These are phyloP conservation scores for Castanea crenata DNA, from an alignment of 306 rosid genomes.

Conservation along the genomic window DNA sequence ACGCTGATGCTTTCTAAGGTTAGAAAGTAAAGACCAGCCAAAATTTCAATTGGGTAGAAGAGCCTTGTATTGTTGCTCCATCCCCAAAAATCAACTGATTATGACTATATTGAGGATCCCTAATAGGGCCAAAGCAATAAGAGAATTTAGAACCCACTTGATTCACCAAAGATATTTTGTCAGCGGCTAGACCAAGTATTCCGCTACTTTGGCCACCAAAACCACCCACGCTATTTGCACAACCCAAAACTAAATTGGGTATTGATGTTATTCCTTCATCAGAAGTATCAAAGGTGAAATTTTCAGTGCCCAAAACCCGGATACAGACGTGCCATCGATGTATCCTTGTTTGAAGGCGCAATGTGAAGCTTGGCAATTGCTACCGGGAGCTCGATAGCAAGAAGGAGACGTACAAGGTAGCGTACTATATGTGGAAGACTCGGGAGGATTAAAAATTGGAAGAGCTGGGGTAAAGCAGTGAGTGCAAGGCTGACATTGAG, in stretches of 20 bases:
- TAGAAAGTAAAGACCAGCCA: conserved; percentile 20
- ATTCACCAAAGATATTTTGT: conserved; percentile 15
- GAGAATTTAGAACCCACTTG: too few relatives aligned
- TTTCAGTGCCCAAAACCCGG: conserved; percentile 31
- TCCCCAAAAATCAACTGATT: conserved; percentile 46
- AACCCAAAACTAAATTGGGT: conserved; percentile 23
- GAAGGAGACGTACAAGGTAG: not conserved
- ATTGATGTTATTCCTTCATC: conserved; percentile 4
- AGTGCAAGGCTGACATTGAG: conserved; percentile 36
- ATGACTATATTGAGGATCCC: conserved; percentile 26
- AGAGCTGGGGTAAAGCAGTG: conserved; percentile 18
- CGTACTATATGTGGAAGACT: conserved; percentile 31
- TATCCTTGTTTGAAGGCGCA: not conserved
- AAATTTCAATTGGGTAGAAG: conserved; percentile 22
- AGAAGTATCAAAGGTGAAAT: conserved; percentile 12
- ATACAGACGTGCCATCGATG: conserved; percentile 5
- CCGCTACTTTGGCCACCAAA: conserved; percentile 25
- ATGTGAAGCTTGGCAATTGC: conserved; percentile 3
- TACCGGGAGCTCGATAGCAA: not conserved
- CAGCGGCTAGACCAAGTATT: conserved; percentile 37
- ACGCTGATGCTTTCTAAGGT: conserved; percentile 43
- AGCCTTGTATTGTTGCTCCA: conserved; percentile 43
- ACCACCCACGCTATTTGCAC: conserved; percentile 8
- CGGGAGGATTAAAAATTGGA: conserved; percentile 34
- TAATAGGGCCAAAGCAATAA: conserved; percentile 14